Evolutionary conservation across 352 stramenopile species (phyloP), one percentile per base, ranked within the genome.

Genomic region (Pythium diclinum): DNA sequence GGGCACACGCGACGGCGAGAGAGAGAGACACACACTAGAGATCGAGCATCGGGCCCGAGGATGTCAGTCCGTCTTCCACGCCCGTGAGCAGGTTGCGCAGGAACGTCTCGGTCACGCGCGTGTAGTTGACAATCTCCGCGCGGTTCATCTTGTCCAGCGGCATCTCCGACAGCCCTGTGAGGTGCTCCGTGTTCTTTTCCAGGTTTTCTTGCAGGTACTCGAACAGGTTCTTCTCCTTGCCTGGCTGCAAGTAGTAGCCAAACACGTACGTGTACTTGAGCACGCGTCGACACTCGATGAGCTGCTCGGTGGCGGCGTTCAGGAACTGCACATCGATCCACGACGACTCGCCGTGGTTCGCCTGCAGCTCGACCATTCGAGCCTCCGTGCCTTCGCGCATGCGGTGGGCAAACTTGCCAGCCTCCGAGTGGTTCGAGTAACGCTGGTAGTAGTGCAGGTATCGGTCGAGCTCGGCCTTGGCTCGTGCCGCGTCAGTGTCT

Each of bases 401-500:
- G 63, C 97, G 97, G 61, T 96, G 85, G 3, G 97, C 97, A 87
- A 99, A 99, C 66, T 98, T 98, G 62, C 98, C 91, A 6, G 94
- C 97, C 62, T 98, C 86, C 11, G 94, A 89, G 78, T 99, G 97
- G 56, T 96, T 97, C 53, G 98, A 95, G 52, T 95, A 99, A 32
- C 97, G 94, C 77, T 99, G 95, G 87, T 99, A 99, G 78, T 99
- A 99, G 77, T 99, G 97, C 49, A 99, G 79, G 79, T 99, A 99
- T 42, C 97, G 90, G 76, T 99, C 96, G 57, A 99, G 81, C 71
- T 99, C 96, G 0, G 91, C 89, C 75, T 99, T 98, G 6, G 97
- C 96, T 23, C 88, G 87, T 7, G 95, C 91, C 3, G 84, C 90
- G 72, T 98, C 94, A 40, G 87, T 89, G 51, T 96, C 84, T 10